These are phyloP conservation scores for Stachybotrys elegans DNA, from an alignment of 2,329 filamentous ascomycete species.

Conservation along the genomic window DNA sequence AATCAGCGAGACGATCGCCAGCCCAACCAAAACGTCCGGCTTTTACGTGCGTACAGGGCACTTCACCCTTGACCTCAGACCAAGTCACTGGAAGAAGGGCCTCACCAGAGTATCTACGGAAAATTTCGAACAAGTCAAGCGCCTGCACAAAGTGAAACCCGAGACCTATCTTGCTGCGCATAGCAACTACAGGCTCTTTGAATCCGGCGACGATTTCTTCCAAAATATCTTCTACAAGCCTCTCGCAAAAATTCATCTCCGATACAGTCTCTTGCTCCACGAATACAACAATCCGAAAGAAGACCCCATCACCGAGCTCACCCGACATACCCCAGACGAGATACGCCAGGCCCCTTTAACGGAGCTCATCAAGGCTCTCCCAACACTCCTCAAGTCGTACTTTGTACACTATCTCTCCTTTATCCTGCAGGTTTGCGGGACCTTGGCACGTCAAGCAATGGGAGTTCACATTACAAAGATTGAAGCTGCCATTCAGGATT, in stretches of 20 bases:
- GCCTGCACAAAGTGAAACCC: neutral
- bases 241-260: neutral
- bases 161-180: neutral
- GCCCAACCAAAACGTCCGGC: neutral
- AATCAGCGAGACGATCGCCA: neutral
- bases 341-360: neutral
- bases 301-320: neutral
- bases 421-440: neutral
- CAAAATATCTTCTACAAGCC: neutral
- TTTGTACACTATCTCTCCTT: neutral
- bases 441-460: neutral
- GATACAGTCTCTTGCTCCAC: constrained; percentile 1
- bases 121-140: constrained; percentile 1
- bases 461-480: neutral
- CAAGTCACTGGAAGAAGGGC: neutral
- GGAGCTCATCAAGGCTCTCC: neutral
- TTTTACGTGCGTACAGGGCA: neutral
- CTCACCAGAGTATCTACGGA: constrained; percentile 1
- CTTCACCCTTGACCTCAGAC: neutral
- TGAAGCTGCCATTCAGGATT: neutral
- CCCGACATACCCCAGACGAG: neutral
- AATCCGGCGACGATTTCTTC: neutral
- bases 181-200: neutral
- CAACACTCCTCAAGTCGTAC: neutral
- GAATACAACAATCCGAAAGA: neutral